Percentiles rank a stretch among this genome's conserved stretches.
phyloP scores from a whole-genome alignment of 2,329 filamentous ascomycete species.

The Alternaria dauci region DNA sequence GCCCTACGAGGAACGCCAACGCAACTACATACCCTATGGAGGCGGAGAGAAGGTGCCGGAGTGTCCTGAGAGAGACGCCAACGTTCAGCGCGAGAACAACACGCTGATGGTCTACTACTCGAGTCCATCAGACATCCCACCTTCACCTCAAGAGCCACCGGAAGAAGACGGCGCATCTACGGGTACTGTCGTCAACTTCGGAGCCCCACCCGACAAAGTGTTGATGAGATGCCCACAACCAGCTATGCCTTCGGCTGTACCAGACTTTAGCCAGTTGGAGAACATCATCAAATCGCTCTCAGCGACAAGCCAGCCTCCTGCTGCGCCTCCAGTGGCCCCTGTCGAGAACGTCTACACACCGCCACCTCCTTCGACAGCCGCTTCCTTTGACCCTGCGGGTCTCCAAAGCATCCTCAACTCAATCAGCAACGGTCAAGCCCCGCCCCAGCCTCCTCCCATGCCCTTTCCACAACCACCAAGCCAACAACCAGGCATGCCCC shows the following conservation, averaged over 20 bases:
- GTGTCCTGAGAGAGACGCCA: constrained; percentile 54
- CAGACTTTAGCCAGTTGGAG: constrained; percentile 39
- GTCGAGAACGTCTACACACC: constrained; percentile 31
- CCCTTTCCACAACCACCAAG: constrained; percentile 23
- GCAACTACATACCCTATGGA: constrained; percentile 57
- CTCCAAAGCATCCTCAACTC: constrained; percentile 43
- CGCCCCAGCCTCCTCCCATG: constrained; percentile 24
- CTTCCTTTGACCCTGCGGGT: constrained; percentile 35
- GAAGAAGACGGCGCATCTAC: constrained; percentile 37
- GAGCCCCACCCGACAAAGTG: constrained; percentile 42
- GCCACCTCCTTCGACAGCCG: constrained; percentile 27
- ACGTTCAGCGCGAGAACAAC: constrained; percentile 56
- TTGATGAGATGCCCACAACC: constrained; percentile 35
- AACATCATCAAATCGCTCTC: constrained; percentile 42
- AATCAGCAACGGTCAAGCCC: constrained; percentile 21
- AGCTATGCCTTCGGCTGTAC: constrained; percentile 17
- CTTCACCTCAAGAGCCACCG: constrained; percentile 56
- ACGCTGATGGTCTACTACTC: constrained; percentile 59
- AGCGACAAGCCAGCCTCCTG: constrained; percentile 18
- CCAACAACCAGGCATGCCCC: constrained; percentile 24
- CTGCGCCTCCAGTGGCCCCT: constrained; percentile 20
- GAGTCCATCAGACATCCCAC: constrained; percentile 55
- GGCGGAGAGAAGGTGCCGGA: constrained; percentile 52
- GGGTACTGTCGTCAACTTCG: constrained; percentile 48
- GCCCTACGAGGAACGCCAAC: constrained; percentile 50